These are phyloP conservation scores for Mucor circinelloides DNA, from an alignment of 371 early-diverging fungal genomes.

Conservation along the genomic window DNA sequence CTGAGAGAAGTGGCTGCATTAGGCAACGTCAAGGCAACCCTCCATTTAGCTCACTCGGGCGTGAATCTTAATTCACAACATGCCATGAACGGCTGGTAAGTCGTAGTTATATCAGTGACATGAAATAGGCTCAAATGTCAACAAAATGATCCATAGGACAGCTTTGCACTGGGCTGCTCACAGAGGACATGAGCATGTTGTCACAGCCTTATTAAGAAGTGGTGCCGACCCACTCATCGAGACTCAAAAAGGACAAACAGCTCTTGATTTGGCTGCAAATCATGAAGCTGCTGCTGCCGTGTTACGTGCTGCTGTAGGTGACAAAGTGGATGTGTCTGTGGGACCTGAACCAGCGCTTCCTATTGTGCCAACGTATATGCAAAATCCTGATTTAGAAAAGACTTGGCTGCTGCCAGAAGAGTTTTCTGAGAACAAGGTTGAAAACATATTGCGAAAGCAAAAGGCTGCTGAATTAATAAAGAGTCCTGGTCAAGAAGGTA, in stretches of 20 bases:
- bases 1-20: conserved; percentile 75
- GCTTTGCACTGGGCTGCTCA: conserved; percentile 76
- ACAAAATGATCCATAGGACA: conserved; percentile 48
- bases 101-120: neutral
- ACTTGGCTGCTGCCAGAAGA: conserved; percentile 76
- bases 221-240: conserved; percentile 59
- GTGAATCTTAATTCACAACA: conserved; percentile 68
- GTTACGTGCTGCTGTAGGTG: conserved; percentile 29
- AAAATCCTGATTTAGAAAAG: conserved; percentile 71
- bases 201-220: conserved; percentile 52
- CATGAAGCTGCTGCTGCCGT: conserved; percentile 41
- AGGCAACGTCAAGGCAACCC: conserved; percentile 73
- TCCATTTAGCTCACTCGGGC: conserved; percentile 59
- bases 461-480: conserved; percentile 21
- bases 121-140: neutral
- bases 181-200: conserved; percentile 60
- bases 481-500: neutral
- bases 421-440: conserved; percentile 52
- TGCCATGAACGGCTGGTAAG: conserved; percentile 71
- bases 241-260: conserved; percentile 61
- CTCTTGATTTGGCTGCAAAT: conserved; percentile 60
- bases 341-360: conserved; percentile 42
- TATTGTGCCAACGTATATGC: conserved; percentile 71
- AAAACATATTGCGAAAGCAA: conserved; percentile 32
- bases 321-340: conserved; percentile 6